These are phyloP conservation scores for Myxozyma neotropica DNA, from an alignment of 805 yeast genomes.

Conservation along the genomic window DNA sequence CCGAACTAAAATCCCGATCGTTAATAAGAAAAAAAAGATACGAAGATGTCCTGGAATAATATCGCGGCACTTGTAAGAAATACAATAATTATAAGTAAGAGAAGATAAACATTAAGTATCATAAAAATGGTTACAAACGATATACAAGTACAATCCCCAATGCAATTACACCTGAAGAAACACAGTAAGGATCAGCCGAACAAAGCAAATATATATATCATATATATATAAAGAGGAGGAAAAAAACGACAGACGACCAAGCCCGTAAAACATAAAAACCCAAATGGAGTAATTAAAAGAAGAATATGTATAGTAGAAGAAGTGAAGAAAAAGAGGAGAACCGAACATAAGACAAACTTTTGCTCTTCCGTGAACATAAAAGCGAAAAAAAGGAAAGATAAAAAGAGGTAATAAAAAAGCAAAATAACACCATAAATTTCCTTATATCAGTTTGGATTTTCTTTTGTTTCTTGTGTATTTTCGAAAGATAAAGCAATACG, in stretches of 20 bases:
- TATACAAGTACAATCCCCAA: slow-evolving; percentile 28
- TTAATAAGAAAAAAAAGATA: no score
- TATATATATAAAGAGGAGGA: neutral
- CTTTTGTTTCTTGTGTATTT: neutral
- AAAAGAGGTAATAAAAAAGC: neutral
- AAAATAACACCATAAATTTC: slow-evolving; percentile 9
- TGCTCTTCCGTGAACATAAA: slow-evolving; percentile 21
- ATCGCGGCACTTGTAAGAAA: no score
- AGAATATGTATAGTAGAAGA: neutral
- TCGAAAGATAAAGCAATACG: neutral
- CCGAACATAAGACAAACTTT: slow-evolving; percentile 21
- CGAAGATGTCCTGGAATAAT: no score
- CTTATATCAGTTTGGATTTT: neutral
- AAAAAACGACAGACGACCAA: slow-evolving; percentile 4
- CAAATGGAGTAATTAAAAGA: neutral
- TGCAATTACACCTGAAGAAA: slow-evolving; percentile 22
- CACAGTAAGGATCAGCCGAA: slow-evolving; percentile 5
- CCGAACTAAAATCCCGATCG: no score
- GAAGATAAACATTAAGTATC: neutral
- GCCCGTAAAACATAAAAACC: neutral
- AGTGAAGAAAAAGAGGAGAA: neutral
- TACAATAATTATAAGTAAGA: neutral
- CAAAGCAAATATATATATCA: neutral
- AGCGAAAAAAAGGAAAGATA: neutral
- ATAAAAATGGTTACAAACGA: slow-evolving; percentile 4